Percentiles rank a stretch among this genome's conserved stretches.
Conservation (phyloP, 2,329 filamentous ascomycete species). For the Gyromitra esculenta region DNA sequence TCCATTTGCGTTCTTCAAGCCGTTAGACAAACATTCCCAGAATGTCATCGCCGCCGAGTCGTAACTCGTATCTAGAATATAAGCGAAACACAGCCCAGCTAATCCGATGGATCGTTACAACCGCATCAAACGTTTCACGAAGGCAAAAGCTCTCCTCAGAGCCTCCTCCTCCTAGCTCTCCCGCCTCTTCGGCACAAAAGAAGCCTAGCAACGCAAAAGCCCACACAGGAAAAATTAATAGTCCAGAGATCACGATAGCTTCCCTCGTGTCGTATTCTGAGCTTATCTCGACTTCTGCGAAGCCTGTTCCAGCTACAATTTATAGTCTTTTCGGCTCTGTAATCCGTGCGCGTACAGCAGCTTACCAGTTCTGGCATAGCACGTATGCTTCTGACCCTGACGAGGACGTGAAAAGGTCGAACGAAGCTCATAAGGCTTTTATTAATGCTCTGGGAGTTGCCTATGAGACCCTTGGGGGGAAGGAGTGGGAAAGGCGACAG, state of each 20-base stretch:
- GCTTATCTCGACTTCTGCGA: constrained; percentile 8
- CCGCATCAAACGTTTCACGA: constrained; percentile 1
- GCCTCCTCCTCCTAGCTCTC: not conserved
- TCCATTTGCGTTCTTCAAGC: not conserved
- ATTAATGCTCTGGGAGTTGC: constrained; percentile 61
- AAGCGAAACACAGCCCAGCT: constrained; percentile 15
- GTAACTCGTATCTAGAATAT: constrained; percentile 28
- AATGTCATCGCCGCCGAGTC: constrained; percentile 8
- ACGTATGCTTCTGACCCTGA: constrained; percentile 59
- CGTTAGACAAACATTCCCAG: not conserved
- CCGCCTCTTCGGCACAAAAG: not conserved
- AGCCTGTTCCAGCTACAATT: constrained; percentile 59
- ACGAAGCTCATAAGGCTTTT: constrained; percentile 62
- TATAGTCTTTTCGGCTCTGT: constrained; percentile 60
- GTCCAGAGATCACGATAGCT: constrained; percentile 10
- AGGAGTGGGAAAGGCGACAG: constrained; percentile 54
- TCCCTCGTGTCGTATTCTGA: constrained; percentile 15
- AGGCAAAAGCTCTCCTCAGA: not conserved
- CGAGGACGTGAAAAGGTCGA: constrained; percentile 61
- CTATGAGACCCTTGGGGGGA: constrained; percentile 60
- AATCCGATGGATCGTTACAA: constrained; percentile 26
- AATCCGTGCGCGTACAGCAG: constrained; percentile 60
- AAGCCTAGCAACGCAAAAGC: not conserved
- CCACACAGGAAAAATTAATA: constrained; percentile 2
- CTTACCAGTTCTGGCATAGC: constrained; percentile 59